Conservation (phyloP, 2,329 filamentous ascomycete species). For the Epichloe typhina region DNA sequence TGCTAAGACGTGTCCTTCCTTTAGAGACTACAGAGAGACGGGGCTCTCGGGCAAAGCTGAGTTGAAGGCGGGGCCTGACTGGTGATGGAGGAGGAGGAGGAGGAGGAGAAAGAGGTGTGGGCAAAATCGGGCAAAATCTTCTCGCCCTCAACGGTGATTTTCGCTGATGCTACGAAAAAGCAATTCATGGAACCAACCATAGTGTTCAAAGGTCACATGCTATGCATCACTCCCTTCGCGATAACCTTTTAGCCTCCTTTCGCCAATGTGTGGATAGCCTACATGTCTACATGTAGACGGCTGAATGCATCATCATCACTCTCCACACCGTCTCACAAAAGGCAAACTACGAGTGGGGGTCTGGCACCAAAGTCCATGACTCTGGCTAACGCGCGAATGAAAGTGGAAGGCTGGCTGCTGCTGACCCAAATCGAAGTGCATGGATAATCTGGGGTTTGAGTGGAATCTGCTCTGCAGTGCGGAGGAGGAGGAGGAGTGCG, state of each 20-base stretch:
- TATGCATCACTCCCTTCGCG: too few species aligned
- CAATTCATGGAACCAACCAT: neutral
- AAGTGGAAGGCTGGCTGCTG: neutral
- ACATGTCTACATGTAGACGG: too few species aligned
- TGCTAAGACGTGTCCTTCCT: neutral
- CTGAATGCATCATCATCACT: too few species aligned
- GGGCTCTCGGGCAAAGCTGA: neutral
- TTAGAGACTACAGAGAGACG: neutral
- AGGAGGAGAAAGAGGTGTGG: neutral
- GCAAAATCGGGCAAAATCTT: too few species aligned
- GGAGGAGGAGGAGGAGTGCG: neutral
- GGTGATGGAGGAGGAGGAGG: neutral
- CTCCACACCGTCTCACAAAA: too few species aligned
- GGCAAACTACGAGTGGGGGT: neutral
- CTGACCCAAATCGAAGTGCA: too few species aligned
- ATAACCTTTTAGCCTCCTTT: too few species aligned
- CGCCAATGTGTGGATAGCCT: too few species aligned
- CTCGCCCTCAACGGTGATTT: neutral
- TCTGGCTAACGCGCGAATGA: neutral
- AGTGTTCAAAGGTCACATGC: neutral
- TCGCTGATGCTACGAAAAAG: neutral
- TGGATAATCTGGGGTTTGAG: neutral
- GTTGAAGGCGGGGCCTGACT: neutral
- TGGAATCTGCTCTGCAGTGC: neutral
- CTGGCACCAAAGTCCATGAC: neutral